phyloP scores from a whole-genome alignment of 2,329 filamentous ascomycete species.

The Alternaria longipes region DNA sequence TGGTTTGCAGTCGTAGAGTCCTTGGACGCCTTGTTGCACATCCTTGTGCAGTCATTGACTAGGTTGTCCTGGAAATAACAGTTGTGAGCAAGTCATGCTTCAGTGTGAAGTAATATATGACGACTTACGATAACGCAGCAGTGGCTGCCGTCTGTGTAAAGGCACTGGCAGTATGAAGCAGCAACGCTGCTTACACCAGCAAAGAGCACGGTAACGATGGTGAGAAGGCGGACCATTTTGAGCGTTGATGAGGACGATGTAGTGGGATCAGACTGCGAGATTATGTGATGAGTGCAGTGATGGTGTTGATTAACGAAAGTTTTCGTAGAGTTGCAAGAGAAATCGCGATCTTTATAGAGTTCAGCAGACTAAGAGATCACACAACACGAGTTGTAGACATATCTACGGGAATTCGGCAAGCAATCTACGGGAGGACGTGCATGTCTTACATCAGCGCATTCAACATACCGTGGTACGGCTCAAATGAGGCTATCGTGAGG shows the following conservation, averaged over 20 bases:
- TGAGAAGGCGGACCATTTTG: conserved; percentile 10
- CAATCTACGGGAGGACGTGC: not conserved
- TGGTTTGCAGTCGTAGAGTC: conserved; percentile 2
- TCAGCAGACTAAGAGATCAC: not conserved
- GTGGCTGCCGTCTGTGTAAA: conserved; percentile 6
- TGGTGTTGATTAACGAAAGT: not conserved
- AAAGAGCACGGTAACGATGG: not conserved
- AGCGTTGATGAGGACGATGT: not conserved
- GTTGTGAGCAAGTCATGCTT: not conserved
- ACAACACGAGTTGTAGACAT: not conserved
- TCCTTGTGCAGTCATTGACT: conserved; percentile 2
- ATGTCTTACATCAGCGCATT: not conserved
- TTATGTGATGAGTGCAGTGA: not conserved
- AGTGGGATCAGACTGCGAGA: not conserved
- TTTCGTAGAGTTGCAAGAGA: not conserved
- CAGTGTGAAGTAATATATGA: conserved; percentile 5
- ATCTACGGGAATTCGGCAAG: not conserved
- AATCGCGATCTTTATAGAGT: not conserved
- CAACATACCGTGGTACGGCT: too few relatives aligned
- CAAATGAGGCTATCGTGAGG: too few relatives aligned
- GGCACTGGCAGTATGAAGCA: conserved; percentile 12
- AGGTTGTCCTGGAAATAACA: not conserved
- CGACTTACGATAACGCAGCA: conserved; percentile 15
- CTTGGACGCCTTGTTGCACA: conserved; percentile 2
- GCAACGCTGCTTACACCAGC: conserved; percentile 11